These are phyloP conservation scores for Metschnikowia noctiluminum DNA, from an alignment of 805 yeast genomes.

Conservation along the genomic window DNA sequence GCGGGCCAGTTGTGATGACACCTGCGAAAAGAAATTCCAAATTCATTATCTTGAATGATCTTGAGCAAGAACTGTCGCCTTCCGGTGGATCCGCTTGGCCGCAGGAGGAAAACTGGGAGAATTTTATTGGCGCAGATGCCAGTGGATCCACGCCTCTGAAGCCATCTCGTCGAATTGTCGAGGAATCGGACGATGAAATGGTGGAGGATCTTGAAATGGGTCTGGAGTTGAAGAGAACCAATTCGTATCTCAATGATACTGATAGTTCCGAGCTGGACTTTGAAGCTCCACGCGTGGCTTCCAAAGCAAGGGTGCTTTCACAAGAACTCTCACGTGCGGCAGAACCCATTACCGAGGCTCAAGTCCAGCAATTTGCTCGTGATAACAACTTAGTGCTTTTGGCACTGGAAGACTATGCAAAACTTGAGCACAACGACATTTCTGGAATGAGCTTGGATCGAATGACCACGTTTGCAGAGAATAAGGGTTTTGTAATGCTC, in stretches of 20 bases:
- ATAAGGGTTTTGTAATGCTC: conserved; percentile 28
- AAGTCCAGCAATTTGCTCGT: conserved; percentile 33
- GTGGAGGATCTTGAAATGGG: conserved; percentile 3
- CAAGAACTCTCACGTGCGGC: conserved; percentile 17
- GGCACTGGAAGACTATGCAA: conserved; percentile 31
- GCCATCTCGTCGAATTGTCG: conserved; percentile 17
- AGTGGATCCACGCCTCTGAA: conserved; percentile 22
- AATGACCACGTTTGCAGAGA: conserved; percentile 20
- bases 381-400: conserved; percentile 31
- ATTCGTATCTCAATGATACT: conserved; percentile 28
- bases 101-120: conserved; percentile 34
- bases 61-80: conserved; percentile 16
- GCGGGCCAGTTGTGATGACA: conserved; percentile 25
- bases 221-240: conserved; percentile 10
- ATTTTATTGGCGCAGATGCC: conserved; percentile 31
- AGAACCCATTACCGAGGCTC: conserved; percentile 17
- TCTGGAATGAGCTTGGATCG: conserved; percentile 23
- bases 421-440: conserved; percentile 25
- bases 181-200: conserved; percentile 15
- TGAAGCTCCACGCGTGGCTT: conserved; percentile 8
- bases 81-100: conserved; percentile 14
- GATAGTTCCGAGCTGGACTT: conserved; percentile 27
- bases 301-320: conserved; percentile 14
- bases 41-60: conserved; percentile 28
- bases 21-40: conserved; percentile 38